These are phyloP conservation scores for Sugiyamaella smithiae DNA, from an alignment of 805 yeast genomes.

Conservation along the genomic window DNA sequence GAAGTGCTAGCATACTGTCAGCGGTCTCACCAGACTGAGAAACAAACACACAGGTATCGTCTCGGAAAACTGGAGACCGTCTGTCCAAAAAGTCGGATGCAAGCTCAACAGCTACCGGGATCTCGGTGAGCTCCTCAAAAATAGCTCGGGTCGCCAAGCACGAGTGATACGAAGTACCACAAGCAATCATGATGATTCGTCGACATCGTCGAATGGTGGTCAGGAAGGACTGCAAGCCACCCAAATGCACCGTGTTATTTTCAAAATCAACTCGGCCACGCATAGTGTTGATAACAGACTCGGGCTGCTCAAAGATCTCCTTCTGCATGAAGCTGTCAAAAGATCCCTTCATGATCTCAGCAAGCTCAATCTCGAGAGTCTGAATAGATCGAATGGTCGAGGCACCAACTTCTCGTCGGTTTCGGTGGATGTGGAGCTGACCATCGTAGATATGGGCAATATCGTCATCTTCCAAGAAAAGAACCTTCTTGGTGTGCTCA, in stretches of 20 bases:
- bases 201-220: slow-evolving; percentile 91
- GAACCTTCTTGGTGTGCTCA: slow-evolving; percentile 94
- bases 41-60: slow-evolving; percentile 94
- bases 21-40: slow-evolving; percentile 99
- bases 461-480: slow-evolving; percentile 96
- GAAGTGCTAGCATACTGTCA: slow-evolving; percentile 91
- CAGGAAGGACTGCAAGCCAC: slow-evolving; percentile 83
- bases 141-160: slow-evolving; percentile 96
- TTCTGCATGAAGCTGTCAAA: slow-evolving; percentile 97
- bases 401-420: slow-evolving; percentile 73
- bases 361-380: slow-evolving; percentile 93
- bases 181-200: slow-evolving; percentile 96
- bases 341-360: slow-evolving; percentile 97
- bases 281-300: slow-evolving; percentile 97
- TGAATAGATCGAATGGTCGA: slow-evolving; percentile 95
- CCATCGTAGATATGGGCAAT: slow-evolving; percentile 98
- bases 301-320: slow-evolving; percentile 98
- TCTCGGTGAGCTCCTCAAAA: slow-evolving; percentile 94
- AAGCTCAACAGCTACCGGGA: slow-evolving; percentile 87
- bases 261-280: slow-evolving; percentile 97
- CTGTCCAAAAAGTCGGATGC: slow-evolving; percentile 96
- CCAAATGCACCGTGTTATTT: slow-evolving; percentile 69
- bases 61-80: slow-evolving; percentile 95
- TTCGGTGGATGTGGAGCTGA: slow-evolving; percentile 97
- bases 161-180: slow-evolving; percentile 99